A percentile compares a stretch with the other conserved stretches of the same genome.
phyloP scores from a whole-genome alignment of 495 filamentous ascomycete species.

The Glonium stellatum region DNA sequence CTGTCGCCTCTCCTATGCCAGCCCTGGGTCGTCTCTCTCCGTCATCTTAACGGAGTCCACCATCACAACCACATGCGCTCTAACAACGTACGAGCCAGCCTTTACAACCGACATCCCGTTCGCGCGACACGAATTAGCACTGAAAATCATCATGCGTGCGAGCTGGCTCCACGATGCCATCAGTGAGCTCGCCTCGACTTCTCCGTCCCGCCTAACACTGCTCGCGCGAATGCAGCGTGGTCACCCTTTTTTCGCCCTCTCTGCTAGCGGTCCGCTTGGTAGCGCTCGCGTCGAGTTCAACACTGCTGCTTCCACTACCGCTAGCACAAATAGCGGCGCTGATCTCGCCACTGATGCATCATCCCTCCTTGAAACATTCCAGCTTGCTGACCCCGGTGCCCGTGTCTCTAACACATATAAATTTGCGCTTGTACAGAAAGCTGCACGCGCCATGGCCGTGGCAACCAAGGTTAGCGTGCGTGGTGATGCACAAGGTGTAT shows the following conservation, averaged over 20 bases:
- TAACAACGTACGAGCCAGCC: slow-evolving; percentile 80
- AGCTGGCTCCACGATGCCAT: slow-evolving; percentile 79
- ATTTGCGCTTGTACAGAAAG: slow-evolving; percentile 75
- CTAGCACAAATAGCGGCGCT: background rate
- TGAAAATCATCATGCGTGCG: slow-evolving; percentile 92
- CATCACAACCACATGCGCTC: slow-evolving; percentile 84
- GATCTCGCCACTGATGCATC: background rate
- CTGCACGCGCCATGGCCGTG: slow-evolving; percentile 78
- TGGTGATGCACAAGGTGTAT: slow-evolving; percentile 76
- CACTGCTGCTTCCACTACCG: slow-evolving; percentile 31
- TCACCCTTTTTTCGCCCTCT: slow-evolving; percentile 67
- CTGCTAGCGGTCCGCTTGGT: slow-evolving; percentile 67
- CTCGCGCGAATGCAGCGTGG: slow-evolving; percentile 47
- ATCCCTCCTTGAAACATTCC: slow-evolving; percentile 65
- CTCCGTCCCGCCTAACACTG: slow-evolving; percentile 56
- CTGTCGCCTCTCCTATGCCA: slow-evolving; percentile 70
- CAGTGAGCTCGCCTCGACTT: slow-evolving; percentile 69
- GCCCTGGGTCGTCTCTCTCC: slow-evolving; percentile 65
- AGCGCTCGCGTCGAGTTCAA: slow-evolving; percentile 79
- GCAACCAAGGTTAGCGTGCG: slow-evolving; percentile 89
- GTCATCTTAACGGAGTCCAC: slow-evolving; percentile 75
- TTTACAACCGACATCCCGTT: slow-evolving; percentile 71
- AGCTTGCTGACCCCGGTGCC: slow-evolving; percentile 43
- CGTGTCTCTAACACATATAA: slow-evolving; percentile 60
- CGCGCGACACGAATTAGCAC: slow-evolving; percentile 64